These are phyloP conservation scores for Rhododendron henanense DNA, from an alignment of 148 eudicot genomes.

Conservation along the genomic window DNA sequence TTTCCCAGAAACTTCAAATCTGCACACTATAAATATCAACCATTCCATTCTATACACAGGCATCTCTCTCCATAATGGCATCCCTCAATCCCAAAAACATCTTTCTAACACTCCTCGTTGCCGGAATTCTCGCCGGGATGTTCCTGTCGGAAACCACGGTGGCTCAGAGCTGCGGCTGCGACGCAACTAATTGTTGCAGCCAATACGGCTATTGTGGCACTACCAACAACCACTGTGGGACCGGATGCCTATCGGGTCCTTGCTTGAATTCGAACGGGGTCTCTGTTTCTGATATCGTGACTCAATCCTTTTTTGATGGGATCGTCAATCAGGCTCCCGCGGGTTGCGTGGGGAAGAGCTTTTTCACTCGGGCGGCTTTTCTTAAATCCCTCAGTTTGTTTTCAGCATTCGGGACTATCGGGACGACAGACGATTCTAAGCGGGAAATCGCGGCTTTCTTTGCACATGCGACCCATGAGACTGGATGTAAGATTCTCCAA, in stretches of 20 bases:
- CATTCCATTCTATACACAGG: too few species aligned
- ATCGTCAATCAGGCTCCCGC: conserved; percentile 29
- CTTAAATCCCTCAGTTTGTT: conserved; percentile 27
- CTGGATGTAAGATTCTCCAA: conserved; percentile 43
- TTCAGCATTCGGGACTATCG: conserved; percentile 41
- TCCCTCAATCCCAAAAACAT: neutral
- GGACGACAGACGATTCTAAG: conserved; percentile 40
- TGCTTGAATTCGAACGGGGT: too few species aligned
- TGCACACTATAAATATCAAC: too few species aligned
- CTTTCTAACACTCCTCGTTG: conserved; percentile 2
- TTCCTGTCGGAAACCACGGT: conserved; percentile 1
- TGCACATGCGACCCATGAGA: conserved; percentile 67
- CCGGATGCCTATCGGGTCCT: too few species aligned
- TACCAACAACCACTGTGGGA: too few species aligned
- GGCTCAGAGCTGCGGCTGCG: too few species aligned
- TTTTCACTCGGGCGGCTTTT: conserved; percentile 45
- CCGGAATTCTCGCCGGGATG: conserved; percentile 10
- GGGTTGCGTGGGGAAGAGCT: conserved; percentile 47
- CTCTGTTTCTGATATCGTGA: conserved; percentile 38
- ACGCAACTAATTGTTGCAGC: too few species aligned
- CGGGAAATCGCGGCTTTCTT: conserved; percentile 70
- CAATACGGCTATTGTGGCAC: too few species aligned
- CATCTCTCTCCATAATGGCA: too few species aligned
- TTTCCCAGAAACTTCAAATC: too few species aligned
- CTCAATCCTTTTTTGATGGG: conserved; percentile 41